phyloP scores from a whole-genome alignment of 768 basidiomycete genomes.

The Leccinum broughii region DNA sequence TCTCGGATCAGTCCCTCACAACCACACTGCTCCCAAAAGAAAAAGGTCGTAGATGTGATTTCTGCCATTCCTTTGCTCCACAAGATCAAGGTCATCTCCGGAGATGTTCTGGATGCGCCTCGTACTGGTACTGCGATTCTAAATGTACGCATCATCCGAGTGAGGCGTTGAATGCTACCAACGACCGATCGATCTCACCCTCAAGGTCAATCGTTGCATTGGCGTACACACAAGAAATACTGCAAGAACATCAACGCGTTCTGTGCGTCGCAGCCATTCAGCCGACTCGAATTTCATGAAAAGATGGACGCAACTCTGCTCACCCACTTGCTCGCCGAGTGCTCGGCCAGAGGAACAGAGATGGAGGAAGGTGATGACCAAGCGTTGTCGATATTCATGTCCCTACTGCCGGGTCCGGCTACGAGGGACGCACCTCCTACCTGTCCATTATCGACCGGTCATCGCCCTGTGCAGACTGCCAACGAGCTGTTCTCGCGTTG shows the following conservation, averaged over 20 bases:
- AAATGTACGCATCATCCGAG: constrained; percentile 48
- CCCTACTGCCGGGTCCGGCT: constrained; percentile 47
- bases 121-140: constrained; percentile 72
- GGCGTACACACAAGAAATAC: constrained; percentile 66
- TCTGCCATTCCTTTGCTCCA: constrained; percentile 47
- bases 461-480: constrained; percentile 22
- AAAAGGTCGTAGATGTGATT: constrained; percentile 69
- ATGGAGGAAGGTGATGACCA: constrained; percentile 19
- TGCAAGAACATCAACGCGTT: constrained; percentile 60
- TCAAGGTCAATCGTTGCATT: constrained; percentile 68
- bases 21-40: constrained; percentile 52
- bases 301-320: constrained; percentile 63
- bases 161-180: constrained; percentile 5
- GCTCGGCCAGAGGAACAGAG: constrained; percentile 14
- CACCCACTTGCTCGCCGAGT: constrained; percentile 57
- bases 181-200: constrained; percentile 10
- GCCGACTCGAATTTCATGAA: constrained; percentile 51
- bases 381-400: constrained; percentile 39
- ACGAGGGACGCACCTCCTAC: constrained; percentile 29
- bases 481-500: constrained; percentile 56
- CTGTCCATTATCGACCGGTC: constrained; percentile 33
- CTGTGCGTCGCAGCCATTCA: constrained; percentile 45
- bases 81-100: constrained; percentile 38
- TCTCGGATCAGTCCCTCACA: constrained; percentile 46
- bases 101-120: constrained; percentile 64